Conservation (phyloP, 306 rosid species). For the Cucumis hystrix region DNA sequence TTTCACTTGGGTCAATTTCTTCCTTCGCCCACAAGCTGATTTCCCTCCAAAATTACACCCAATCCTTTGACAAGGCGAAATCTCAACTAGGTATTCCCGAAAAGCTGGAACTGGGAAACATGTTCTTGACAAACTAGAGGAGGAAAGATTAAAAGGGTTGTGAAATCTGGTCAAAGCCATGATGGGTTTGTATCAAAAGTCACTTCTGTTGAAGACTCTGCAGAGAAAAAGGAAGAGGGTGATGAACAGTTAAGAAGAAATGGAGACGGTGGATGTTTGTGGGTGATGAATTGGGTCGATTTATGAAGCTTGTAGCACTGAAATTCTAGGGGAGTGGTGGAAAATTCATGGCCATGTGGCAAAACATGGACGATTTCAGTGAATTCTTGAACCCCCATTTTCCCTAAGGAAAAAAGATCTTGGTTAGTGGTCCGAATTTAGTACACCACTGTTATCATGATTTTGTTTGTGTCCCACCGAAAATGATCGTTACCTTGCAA, state of each 20-base stretch:
- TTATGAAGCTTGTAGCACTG: neutral
- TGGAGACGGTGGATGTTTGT: neutral
- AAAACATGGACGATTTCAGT: neutral
- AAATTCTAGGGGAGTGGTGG: neutral
- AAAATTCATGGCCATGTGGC: neutral
- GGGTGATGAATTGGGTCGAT: neutral
- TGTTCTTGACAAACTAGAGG: constrained; percentile 32
- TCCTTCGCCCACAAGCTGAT: constrained; percentile 16
- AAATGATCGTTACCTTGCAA: neutral
- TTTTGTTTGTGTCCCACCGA: neutral
- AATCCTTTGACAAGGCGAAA: constrained; percentile 15
- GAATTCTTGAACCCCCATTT: neutral
- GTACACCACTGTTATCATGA: neutral
- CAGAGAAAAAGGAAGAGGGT: neutral
- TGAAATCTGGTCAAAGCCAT: constrained; percentile 43
- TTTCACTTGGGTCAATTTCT: constrained; percentile 20
- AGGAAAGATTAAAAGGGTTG: constrained; percentile 40
- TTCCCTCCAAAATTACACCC: constrained; percentile 17
- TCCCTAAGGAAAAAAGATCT: neutral
- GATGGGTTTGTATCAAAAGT: neutral
- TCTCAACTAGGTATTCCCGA: constrained; percentile 24
- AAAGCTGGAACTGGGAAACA: constrained; percentile 23
- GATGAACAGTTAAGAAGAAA: neutral
- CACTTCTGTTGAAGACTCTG: neutral
- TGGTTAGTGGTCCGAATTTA: neutral